These are phyloP conservation scores for Apophysomyces variabilis DNA, from an alignment of 371 early-diverging fungal genomes.

Conservation along the genomic window DNA sequence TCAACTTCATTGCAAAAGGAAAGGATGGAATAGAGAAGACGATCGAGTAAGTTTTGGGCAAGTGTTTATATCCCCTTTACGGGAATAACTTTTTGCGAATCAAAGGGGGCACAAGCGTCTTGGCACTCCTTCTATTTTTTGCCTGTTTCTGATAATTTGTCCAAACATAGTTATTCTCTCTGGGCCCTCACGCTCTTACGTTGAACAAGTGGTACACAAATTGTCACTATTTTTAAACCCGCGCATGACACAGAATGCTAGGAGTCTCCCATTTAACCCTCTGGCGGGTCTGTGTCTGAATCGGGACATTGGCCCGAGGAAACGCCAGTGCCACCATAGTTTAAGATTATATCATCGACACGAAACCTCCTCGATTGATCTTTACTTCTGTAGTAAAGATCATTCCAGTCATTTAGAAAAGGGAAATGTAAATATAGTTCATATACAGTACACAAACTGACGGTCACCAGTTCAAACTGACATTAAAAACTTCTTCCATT, in stretches of 20 bases:
- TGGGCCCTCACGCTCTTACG: conserved; percentile 2
- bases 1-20: conserved; percentile 5
- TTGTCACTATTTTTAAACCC: conserved; percentile 2
- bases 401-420: neutral
- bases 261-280: neutral
- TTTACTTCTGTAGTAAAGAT: neutral
- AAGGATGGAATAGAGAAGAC: neutral
- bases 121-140: conserved; percentile 9
- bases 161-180: conserved; percentile 4
- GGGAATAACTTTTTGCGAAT: conserved; percentile 3
- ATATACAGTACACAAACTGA: too few relatives aligned
- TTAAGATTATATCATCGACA: neutral
- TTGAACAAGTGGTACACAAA: conserved; percentile 8
- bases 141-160: conserved; percentile 12
- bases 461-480: too few relatives aligned
- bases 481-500: too few relatives aligned
- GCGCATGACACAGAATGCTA: conserved; percentile 4
- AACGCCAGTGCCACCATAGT: neutral
- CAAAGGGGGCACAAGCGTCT: conserved; percentile 5
- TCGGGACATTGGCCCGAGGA: neutral
- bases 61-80: conserved; percentile 1
- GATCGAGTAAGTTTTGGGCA: neutral
- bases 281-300: neutral
- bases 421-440: neutral
- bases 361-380: neutral